Percentiles rank a stretch among this genome's conserved stretches.
Conservation (phyloP, 1,139 yeast species). For the Suhomyces atakaporum region DNA sequence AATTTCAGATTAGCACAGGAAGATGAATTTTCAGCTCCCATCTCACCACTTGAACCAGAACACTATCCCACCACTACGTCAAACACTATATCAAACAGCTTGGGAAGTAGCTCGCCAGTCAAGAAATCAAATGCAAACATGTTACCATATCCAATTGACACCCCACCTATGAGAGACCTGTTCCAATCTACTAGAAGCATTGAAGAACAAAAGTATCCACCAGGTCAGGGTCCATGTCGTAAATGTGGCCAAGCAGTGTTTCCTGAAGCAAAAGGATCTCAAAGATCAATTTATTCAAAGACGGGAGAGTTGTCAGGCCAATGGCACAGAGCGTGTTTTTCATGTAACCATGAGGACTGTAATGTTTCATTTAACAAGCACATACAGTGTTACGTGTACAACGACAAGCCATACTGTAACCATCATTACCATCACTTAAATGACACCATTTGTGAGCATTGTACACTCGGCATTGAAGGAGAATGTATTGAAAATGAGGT, state of each 20-base stretch:
- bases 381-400: slow-evolving; percentile 74
- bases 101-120: too few species aligned
- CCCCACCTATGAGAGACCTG: slow-evolving; percentile 6
- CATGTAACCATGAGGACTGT: slow-evolving; percentile 61
- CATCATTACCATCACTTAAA: slow-evolving; percentile 78
- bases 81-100: slow-evolving; percentile 2
- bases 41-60: neutral
- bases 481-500: slow-evolving; percentile 80
- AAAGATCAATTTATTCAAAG: slow-evolving; percentile 63
- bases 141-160: slow-evolving; percentile 11
- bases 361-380: slow-evolving; percentile 54
- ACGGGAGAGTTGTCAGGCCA: slow-evolving; percentile 86
- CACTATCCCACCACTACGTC: neutral
- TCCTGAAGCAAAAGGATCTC: slow-evolving; percentile 49
- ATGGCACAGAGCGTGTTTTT: slow-evolving; percentile 90
- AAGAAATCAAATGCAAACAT: slow-evolving; percentile 1
- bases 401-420: slow-evolving; percentile 81
- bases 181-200: slow-evolving; percentile 1
- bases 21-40: neutral
- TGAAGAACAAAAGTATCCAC: slow-evolving; percentile 34
- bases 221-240: slow-evolving; percentile 79
- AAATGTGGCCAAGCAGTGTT: slow-evolving; percentile 52
- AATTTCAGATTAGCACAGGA: slow-evolving; percentile 22
- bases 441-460: slow-evolving; percentile 70
- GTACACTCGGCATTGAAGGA: slow-evolving; percentile 84